Base-by-base conservation (phyloP, 495 filamentous ascomycete species). In the Viridothelium virens region DNA sequence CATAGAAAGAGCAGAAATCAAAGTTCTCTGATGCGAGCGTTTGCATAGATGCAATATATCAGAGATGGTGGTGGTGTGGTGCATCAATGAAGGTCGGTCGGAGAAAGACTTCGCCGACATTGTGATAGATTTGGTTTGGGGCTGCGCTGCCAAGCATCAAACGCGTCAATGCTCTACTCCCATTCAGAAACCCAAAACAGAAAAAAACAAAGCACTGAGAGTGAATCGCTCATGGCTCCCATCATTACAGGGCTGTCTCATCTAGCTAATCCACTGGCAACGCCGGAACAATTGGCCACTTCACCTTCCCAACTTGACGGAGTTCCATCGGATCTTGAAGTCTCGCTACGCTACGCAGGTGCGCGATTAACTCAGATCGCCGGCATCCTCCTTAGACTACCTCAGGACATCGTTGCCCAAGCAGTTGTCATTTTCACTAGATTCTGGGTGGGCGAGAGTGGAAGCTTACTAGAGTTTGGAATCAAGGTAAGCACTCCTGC, bases 331-430 rank as follows among this genome's bases (percentile, higher is more conserved):
- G 89, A 92, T 66, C 83, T 97, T 12, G 91, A 96, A 77, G 83
- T 86, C 67, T 83, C 82, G 63, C 80, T 90, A 53, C 82, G 85
- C 66, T 89, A 82, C 75, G 80, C 87, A 34, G 84, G 85, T 3
- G 85, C 89, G 50, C 85, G 87, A 65, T 84, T 98, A 5, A 95
- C 90, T 11, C 95, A 97, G 74, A 84, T 89, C 18, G 91, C 94
- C 11, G 95, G 94, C 5, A 79, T 96, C 6, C 83, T 97, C 7
- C 82, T 98, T 2, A 84, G 89, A 50, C 78, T 97, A 61, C 89
- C 93, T 1, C 95, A 97, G 72, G 91, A 93, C 65, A 84, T 91
- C 61, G 91, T 96, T 37, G 89, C 92, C 14, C 91, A 92, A 71
- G 91, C 94, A 2, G 88, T 92, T 70, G 85, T 98, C n/a, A 78